phyloP scores from a whole-genome alignment of 2,329 filamentous ascomycete species.

The Ceratocystis alfenasii region DNA sequence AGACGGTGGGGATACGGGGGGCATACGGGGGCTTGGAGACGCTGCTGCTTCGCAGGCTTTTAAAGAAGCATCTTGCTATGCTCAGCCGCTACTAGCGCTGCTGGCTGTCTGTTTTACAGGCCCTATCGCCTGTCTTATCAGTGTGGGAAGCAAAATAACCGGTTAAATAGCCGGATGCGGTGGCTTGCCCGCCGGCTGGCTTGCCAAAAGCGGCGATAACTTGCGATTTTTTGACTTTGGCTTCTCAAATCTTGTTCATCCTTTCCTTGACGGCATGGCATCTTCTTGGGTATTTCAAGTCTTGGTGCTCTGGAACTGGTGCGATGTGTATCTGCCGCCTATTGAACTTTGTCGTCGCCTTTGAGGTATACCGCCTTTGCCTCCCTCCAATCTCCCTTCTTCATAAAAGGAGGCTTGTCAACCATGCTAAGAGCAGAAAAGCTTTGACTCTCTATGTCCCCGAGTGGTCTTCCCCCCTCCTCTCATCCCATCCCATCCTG shows the following conservation, averaged over 20 bases:
- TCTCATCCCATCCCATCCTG: background rate
- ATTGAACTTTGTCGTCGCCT: background rate
- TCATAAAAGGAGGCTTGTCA: constrained; percentile 7
- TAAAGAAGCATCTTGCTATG: no score
- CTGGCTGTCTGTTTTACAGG: no score
- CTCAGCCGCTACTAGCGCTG: no score
- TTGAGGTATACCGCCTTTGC: background rate
- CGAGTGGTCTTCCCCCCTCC: background rate
- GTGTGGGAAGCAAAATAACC: background rate
- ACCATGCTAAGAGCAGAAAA: constrained; percentile 7
- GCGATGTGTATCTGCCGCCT: background rate
- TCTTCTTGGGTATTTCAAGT: no score
- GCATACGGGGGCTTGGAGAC: background rate
- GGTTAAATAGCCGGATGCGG: constrained; percentile 5
- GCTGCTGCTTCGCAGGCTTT: background rate
- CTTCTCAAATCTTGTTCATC: background rate
- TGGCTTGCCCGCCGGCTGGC: background rate
- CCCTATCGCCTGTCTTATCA: no score
- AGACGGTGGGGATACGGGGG: background rate
- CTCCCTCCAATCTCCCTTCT: no score
- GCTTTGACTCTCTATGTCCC: background rate
- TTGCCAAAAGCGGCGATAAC: constrained; percentile 4
- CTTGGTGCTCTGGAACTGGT: no score
- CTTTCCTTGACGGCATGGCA: background rate
- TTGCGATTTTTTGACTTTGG: background rate